phyloP scores from a whole-genome alignment of 495 filamentous ascomycete genomes.

The Cercophora scortea region DNA sequence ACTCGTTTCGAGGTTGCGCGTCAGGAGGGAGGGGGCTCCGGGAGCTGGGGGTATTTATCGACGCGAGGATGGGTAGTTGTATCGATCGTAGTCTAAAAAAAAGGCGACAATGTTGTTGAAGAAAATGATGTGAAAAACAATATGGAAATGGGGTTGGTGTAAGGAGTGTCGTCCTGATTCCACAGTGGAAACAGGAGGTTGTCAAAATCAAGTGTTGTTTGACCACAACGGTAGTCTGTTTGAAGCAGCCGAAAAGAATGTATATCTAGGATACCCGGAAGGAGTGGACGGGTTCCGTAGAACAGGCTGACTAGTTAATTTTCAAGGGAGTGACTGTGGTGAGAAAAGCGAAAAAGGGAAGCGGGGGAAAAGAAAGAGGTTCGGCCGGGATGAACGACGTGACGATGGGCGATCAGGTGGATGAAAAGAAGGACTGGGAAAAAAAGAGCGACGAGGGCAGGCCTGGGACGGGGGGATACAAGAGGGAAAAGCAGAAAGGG shows the following conservation, averaged over 20 bases:
- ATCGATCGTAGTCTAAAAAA: neutral
- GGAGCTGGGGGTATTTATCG: neutral
- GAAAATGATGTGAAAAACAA: conserved; percentile 13
- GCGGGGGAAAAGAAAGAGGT: conserved; percentile 20
- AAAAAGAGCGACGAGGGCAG: conserved; percentile 22
- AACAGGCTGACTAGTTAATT: conserved; percentile 22
- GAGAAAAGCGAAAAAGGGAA: conserved; percentile 28
- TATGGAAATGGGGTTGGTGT: conserved; percentile 16
- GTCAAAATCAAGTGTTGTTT: conserved; percentile 3
- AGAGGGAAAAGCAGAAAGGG: conserved; percentile 23
- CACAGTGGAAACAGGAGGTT: conserved; percentile 18
- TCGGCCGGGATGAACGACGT: conserved; percentile 22
- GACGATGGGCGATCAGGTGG: conserved; percentile 24
- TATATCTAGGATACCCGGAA: conserved; percentile 24
- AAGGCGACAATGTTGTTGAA: neutral
- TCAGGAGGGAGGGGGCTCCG: neutral
- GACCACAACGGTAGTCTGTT: neutral
- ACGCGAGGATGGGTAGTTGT: neutral
- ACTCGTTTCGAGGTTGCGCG: neutral
- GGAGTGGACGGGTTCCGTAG: conserved; percentile 27
- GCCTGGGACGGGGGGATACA: conserved; percentile 23
- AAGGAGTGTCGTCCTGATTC: conserved; percentile 30
- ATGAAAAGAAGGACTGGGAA: conserved; percentile 25
- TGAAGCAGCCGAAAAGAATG: conserved; percentile 19
- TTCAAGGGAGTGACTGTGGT: conserved; percentile 36